phyloP scores from a whole-genome alignment of 2,329 filamentous ascomycete species.

The Xylaria sp. region DNA sequence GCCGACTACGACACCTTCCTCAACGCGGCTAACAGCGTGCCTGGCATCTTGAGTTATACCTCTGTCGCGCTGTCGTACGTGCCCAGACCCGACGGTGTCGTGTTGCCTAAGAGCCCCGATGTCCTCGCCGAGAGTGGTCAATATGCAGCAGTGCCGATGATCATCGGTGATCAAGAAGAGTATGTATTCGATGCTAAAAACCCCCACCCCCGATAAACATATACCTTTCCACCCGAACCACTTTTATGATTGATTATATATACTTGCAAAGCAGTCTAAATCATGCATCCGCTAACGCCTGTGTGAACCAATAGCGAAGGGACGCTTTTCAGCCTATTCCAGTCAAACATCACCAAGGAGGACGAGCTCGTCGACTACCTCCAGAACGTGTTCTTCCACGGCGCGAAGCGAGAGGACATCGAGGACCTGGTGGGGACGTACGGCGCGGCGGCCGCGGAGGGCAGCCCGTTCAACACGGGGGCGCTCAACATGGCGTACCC shows the following conservation, averaged over 20 bases:
- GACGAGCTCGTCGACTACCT: constrained; percentile 65
- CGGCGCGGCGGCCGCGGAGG: constrained; percentile 55
- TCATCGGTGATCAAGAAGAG: constrained; percentile 77
- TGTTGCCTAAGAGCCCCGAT: constrained; percentile 66
- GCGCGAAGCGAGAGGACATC: constrained; percentile 55
- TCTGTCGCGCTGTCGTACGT: constrained; percentile 74
- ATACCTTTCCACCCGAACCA: not conserved
- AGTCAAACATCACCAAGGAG: constrained; percentile 67
- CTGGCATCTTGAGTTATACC: constrained; percentile 66
- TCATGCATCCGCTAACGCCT: not conserved
- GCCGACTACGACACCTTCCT: constrained; percentile 64
- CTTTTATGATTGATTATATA: not conserved
- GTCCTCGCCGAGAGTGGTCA: constrained; percentile 53
- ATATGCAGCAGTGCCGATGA: constrained; percentile 63
- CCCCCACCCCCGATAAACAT: not conserved
- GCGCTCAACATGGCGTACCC: constrained; percentile 73
- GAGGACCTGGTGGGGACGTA: constrained; percentile 64
- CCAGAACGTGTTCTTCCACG: constrained; percentile 59
- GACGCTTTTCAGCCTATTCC: constrained; percentile 72
- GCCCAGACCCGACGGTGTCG: constrained; percentile 70
- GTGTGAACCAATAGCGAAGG: constrained; percentile 53
- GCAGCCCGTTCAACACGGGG: constrained; percentile 73
- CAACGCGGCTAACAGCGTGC: constrained; percentile 69
- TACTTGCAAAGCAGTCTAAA: not conserved
- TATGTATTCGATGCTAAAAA: not conserved